Percentiles rank a stretch among this genome's conserved stretches.
phyloP scores from a whole-genome alignment of 2,329 filamentous ascomycete species.

The Tolypocladium amazonense region DNA sequence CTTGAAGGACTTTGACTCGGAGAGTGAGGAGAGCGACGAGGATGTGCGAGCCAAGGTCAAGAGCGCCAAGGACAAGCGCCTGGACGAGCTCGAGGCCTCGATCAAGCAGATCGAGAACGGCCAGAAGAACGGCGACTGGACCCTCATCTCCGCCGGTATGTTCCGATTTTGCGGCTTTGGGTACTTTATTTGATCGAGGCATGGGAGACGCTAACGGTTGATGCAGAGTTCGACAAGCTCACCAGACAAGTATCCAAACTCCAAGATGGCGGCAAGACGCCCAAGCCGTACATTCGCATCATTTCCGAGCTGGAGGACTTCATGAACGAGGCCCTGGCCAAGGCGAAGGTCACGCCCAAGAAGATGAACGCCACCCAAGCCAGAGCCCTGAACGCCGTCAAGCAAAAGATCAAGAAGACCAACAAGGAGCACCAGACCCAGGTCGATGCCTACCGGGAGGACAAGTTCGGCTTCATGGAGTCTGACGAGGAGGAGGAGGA shows the following conservation, averaged over 20 bases:
- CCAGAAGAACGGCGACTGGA: conserved; percentile 96
- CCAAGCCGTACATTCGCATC: conserved; percentile 87
- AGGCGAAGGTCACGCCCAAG: conserved; percentile 92
- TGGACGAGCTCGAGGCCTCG: conserved; percentile 84
- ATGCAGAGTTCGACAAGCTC: conserved; percentile 82
- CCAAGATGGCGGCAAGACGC: conserved; percentile 63
- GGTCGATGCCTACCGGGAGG: conserved; percentile 74
- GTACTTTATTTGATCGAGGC: not conserved
- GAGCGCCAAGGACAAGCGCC: conserved; percentile 95
- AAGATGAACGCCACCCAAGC: conserved; percentile 98
- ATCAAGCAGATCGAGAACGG: conserved; percentile 92
- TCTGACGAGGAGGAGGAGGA: conserved; percentile 67
- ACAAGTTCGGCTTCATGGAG: conserved; percentile 82
- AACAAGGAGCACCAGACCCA: conserved; percentile 88
- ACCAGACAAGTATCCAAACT: conserved; percentile 79
- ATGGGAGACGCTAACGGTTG: conserved; percentile 2
- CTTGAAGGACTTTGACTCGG: conserved; percentile 62
- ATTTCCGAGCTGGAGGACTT: conserved; percentile 89
- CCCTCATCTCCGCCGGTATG: conserved; percentile 78
- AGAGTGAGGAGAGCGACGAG: conserved; percentile 79
- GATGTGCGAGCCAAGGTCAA: conserved; percentile 81
- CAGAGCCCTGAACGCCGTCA: conserved; percentile 89
- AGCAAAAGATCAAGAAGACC: conserved; percentile 98
- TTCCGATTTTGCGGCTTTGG: not conserved
- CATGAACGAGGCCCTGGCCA: conserved; percentile 86